phyloP scores from a whole-genome alignment of 768 basidiomycete genomes.

The Cystobasidium ongulense region DNA sequence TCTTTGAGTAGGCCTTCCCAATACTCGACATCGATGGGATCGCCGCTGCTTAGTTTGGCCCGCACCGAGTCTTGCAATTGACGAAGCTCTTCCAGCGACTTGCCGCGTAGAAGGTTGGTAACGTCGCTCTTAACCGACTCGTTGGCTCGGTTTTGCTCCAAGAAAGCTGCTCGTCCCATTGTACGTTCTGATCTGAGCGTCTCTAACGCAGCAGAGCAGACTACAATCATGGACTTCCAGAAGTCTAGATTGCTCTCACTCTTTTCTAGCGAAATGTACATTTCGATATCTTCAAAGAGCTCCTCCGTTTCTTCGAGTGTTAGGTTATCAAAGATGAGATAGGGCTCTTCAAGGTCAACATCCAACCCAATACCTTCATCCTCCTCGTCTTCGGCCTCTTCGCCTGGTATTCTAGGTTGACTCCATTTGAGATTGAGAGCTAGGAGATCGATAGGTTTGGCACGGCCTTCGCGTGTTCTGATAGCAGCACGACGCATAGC shows the following conservation, averaged over 20 bases:
- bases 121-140: constrained; percentile 70
- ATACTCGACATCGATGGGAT: constrained; percentile 93
- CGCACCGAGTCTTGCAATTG: constrained; percentile 78
- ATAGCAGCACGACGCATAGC: constrained; percentile 83
- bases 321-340: constrained; percentile 93
- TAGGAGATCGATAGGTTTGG: constrained; percentile 96
- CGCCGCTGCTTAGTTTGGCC: constrained; percentile 76
- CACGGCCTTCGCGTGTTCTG: constrained; percentile 87
- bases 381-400: constrained; percentile 58
- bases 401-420: constrained; percentile 48
- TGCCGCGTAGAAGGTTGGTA: constrained; percentile 67
- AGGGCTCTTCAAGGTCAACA: constrained; percentile 96
- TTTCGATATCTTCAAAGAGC: constrained; percentile 86
- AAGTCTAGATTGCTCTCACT: constrained; percentile 82
- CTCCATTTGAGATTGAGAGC: constrained; percentile 93
- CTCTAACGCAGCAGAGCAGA: constrained; percentile 83
- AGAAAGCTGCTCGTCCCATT: constrained; percentile 40
- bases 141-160: constrained; percentile 40
- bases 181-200: constrained; percentile 56
- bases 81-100: constrained; percentile 74
- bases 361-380: constrained; percentile 81
- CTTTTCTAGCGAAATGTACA: constrained; percentile 78
- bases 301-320: constrained; percentile 81
- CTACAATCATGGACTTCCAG: constrained; percentile 98
- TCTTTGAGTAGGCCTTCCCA: constrained; percentile 91